Evolutionary conservation across 345 rosid species (phyloP), one percentile per base, ranked within the genome.

Genomic region (Atalantia buxifolia): DNA sequence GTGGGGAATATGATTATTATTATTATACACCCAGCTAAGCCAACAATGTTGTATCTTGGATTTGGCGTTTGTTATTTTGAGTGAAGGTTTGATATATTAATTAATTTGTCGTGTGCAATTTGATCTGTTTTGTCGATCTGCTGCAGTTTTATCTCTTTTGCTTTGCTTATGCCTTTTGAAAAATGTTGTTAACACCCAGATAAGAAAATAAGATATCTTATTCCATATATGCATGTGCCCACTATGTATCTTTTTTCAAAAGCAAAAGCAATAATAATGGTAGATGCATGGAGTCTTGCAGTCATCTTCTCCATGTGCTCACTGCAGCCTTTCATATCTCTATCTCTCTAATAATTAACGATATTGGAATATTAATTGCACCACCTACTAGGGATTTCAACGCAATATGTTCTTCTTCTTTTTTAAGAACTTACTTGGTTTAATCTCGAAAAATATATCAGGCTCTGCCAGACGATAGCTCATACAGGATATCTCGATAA

Each of bases 141-240:
- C 57, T 53, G 57, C 55, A 28, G 59, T 76, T 45, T 13, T 12
- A 13, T 4, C 3, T 45, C 1, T 45, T 45, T 45, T 13, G 1
- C 50, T 45, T 76, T 53, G 66, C 21, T 77, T 36, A 35, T n/a
- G 13, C 45, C 25, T 72, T 36, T 60, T 33, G 38, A 55, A 33
- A 71, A 22, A 25, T 14, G 27, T 1, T 81, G 61, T 55, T 33
- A 7, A 38, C 13, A 38, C 13, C 59, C 57, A 65, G 45, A 38
- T 36, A 74, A 65, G 79, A 61, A 45, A 18, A 38, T 24, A 55
- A 76, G 81, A 13, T 40, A 67, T 78, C 85, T 63, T 69, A 16
- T 53, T 35, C 27, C 77, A 12, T 45, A 45, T 45, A 45, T 13
- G 50, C 86, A 84, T 81, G 86, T 76, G 86, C 82, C 76, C 55